Conservation (phyloP, 192 early-diverging fungal genomes). For the Linnemannia exigua region DNA sequence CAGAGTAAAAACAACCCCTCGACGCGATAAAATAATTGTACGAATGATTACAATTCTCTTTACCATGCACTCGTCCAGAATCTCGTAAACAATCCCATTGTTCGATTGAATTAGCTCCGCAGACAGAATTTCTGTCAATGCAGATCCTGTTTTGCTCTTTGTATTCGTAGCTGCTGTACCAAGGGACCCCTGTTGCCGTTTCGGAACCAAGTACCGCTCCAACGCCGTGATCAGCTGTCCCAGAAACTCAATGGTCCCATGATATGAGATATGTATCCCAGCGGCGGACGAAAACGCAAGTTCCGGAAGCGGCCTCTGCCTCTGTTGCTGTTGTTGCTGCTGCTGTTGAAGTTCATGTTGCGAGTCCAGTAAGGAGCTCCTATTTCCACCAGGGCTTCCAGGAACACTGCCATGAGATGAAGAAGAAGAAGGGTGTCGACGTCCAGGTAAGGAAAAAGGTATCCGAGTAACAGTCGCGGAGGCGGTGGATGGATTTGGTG, state of each 20-base stretch:
- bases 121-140: background rate
- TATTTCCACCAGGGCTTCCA: background rate
- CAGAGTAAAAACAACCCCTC: too few species aligned
- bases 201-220: slow-evolving; percentile 24
- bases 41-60: background rate
- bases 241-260: slow-evolving; percentile 40
- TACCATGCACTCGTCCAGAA: slow-evolving; percentile 53
- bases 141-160: background rate
- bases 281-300: slow-evolving; percentile 27
- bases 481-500: slow-evolving; percentile 18
- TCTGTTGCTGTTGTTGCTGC: background rate
- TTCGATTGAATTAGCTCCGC: slow-evolving; percentile 25
- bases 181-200: background rate
- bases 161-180: background rate
- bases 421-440: background rate
- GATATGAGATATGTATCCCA: slow-evolving; percentile 11
- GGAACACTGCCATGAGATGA: background rate
- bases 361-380: background rate
- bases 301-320: background rate
- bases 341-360: background rate
- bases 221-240: slow-evolving; percentile 27
- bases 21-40: background rate
- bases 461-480: slow-evolving; percentile 27
- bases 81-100: slow-evolving; percentile 40
- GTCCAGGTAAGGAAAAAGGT: slow-evolving; percentile 21